phyloP scores from a whole-genome alignment of 352 stramenopile genomes.

The Hyaloperonospora arabidopsidis region DNA sequence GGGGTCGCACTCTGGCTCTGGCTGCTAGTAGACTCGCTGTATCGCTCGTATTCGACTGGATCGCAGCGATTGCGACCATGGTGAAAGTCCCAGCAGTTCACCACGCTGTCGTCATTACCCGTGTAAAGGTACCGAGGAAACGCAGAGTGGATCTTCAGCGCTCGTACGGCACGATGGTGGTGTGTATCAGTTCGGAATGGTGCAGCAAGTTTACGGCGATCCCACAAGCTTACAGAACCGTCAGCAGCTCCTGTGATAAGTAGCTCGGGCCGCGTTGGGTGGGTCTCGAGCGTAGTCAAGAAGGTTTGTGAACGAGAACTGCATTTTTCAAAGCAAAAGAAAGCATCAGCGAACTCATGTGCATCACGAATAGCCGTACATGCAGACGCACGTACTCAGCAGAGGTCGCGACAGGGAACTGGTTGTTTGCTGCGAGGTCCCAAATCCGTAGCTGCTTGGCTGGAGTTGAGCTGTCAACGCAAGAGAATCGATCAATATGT shows the following conservation, averaged over 20 bases:
- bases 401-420: conserved; percentile 44
- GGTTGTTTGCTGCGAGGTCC: conserved; percentile 51
- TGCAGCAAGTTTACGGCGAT: conserved; percentile 55
- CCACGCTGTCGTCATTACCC: conserved; percentile 47
- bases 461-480: conserved; percentile 32
- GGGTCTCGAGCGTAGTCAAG: conserved; percentile 59
- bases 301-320: conserved; percentile 30
- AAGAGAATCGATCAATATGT: conserved; percentile 4
- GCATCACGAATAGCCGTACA: neutral
- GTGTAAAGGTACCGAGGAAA: conserved; percentile 64
- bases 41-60: conserved; percentile 52
- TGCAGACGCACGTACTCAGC: conserved; percentile 39
- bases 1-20: conserved; percentile 9
- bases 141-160: conserved; percentile 56
- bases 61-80: conserved; percentile 36
- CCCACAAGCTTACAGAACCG: conserved; percentile 62
- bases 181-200: conserved; percentile 60
- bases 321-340: neutral
- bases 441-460: conserved; percentile 67
- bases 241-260: conserved; percentile 66
- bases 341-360: neutral
- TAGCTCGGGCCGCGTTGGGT: conserved; percentile 69
- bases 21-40: conserved; percentile 6
- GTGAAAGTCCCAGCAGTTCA: conserved; percentile 73
- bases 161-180: conserved; percentile 56